Conservation (phyloP, 352 stramenopile species). For the Phytopythium boreale region DNA sequence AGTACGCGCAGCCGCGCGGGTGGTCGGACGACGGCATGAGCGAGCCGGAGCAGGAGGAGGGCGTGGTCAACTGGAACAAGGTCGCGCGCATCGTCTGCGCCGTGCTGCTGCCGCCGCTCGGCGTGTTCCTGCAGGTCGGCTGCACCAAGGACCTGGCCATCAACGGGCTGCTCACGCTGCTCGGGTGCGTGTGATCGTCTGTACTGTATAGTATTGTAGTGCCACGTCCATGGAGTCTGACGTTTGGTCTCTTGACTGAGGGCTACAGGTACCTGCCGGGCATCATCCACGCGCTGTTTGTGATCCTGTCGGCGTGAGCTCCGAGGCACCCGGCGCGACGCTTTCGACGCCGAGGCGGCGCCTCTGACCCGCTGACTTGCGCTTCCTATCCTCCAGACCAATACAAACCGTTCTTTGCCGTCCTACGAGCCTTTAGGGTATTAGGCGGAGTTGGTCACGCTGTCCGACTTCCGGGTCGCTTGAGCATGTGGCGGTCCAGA, state of each 20-base stretch:
- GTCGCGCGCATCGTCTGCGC: slow-evolving; percentile 42
- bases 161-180: slow-evolving; percentile 60
- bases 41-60: neutral
- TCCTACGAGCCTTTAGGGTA: too few relatives aligned
- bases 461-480: too few relatives aligned
- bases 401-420: neutral
- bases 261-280: slow-evolving; percentile 61
- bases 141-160: slow-evolving; percentile 62
- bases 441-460: too few relatives aligned
- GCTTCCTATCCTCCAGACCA: neutral
- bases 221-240: too few relatives aligned
- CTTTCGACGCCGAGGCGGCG: too few relatives aligned
- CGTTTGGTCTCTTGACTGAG: too few relatives aligned
- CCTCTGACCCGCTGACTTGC: neutral
- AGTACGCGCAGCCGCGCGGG: slow-evolving; percentile 14
- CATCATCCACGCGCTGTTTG: slow-evolving; percentile 54
- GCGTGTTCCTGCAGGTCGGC: slow-evolving; percentile 51
- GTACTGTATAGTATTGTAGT: too few relatives aligned
- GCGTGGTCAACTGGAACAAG: slow-evolving; percentile 36
- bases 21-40: slow-evolving; percentile 25
- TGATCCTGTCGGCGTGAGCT: slow-evolving; percentile 29
- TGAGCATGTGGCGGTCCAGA: too few relatives aligned
- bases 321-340: neutral
- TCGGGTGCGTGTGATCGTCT: slow-evolving; percentile 28
- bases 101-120: slow-evolving; percentile 47